Conservation (phyloP, 306 rosid species). For the Mimosa bimucronata region DNA sequence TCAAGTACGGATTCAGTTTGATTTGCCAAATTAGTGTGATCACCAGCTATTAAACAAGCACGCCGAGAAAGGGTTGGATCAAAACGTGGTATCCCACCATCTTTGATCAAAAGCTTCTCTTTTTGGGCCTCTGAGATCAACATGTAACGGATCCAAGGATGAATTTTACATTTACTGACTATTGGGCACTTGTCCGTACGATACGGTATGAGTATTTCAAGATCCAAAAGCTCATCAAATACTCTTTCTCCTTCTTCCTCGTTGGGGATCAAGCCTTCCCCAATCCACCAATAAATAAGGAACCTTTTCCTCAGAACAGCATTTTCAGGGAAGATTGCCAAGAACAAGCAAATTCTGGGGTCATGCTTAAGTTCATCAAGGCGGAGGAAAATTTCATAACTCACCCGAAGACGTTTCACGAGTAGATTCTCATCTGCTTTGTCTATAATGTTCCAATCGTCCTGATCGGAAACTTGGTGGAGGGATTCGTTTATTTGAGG, state of each 20-base stretch:
- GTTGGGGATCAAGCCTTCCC: background rate
- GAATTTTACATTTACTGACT: slow-evolving; percentile 12
- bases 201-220: background rate
- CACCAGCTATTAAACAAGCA: background rate
- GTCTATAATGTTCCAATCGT: background rate
- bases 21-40: background rate
- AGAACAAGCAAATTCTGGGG: slow-evolving; percentile 32
- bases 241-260: background rate
- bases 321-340: slow-evolving; percentile 48
- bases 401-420: background rate
- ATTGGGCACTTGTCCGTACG: background rate
- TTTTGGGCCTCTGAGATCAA: background rate
- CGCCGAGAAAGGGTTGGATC: background rate
- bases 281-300: background rate
- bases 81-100: background rate
- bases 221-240: background rate
- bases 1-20: background rate
- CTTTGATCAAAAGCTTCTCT: background rate
- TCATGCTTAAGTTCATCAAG: background rate
- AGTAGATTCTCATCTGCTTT: background rate
- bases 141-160: slow-evolving; percentile 42
- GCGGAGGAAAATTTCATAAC: background rate
- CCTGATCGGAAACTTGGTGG: too few relatives aligned
- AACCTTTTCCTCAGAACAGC: slow-evolving; percentile 46
- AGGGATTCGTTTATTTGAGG: background rate